A percentile compares a stretch with the other conserved stretches of the same genome.
These are phyloP conservation scores for Geotrichum siamense DNA, from an alignment of 1,139 yeast species.

Conservation along the genomic window DNA sequence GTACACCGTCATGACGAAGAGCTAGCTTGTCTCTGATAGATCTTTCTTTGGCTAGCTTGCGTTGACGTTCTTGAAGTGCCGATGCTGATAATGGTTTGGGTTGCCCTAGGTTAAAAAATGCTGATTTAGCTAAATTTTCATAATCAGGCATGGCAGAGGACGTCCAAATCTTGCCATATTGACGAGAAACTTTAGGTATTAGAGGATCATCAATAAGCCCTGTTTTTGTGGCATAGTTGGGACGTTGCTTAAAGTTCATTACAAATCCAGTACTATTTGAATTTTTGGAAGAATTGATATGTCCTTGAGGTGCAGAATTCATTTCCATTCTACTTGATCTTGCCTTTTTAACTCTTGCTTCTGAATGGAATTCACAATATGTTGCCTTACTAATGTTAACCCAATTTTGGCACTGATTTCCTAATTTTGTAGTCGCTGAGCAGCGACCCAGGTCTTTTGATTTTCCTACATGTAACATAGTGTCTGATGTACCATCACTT, in stretches of 20 bases:
- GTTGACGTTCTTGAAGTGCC: constrained; percentile 19
- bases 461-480: constrained; percentile 64
- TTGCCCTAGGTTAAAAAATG: constrained; percentile 5
- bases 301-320: constrained; percentile 31
- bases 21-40: constrained; percentile 28
- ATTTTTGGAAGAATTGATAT: not conserved
- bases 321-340: constrained; percentile 64
- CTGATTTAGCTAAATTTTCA: constrained; percentile 38
- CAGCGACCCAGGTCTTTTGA: constrained; percentile 69
- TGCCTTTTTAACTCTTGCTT: constrained; percentile 47
- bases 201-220: constrained; percentile 11
- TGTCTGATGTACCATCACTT: constrained; percentile 41
- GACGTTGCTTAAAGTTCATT: constrained; percentile 5
- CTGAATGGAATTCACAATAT: constrained; percentile 68
- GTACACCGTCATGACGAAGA: constrained; percentile 29
- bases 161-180: constrained; percentile 14
- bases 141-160: constrained; percentile 33
- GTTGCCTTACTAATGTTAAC: constrained; percentile 48
- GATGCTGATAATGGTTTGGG: constrained; percentile 31
- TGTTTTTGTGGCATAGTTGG: constrained; percentile 6
- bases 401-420: constrained; percentile 50
- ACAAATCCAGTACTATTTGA: not conserved
- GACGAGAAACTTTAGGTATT: constrained; percentile 5
- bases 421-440: constrained; percentile 42
- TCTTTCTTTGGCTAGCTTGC: constrained; percentile 25